Conservation (phyloP, 371 early-diverging fungal species). For the Umbelopsis sp. region DNA sequence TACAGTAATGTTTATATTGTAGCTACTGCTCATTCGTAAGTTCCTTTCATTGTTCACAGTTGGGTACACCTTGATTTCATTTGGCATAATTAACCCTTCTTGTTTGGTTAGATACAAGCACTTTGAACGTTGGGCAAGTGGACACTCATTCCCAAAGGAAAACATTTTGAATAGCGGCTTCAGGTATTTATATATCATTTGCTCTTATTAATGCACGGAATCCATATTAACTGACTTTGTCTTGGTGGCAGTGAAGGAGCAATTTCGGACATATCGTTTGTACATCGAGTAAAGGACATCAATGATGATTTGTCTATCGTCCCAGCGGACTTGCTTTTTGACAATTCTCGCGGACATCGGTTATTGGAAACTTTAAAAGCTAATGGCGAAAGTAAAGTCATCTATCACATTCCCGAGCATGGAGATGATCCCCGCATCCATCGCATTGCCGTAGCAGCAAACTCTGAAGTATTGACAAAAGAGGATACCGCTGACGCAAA, state of each 20-base stretch:
- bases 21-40: conserved; percentile 54
- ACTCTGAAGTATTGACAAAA: background rate
- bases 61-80: background rate
- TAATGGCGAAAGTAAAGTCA: background rate
- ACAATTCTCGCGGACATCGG: conserved; percentile 13
- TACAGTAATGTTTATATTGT: conserved; percentile 40
- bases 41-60: background rate
- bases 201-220: no score
- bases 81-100: background rate
- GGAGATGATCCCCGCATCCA: conserved; percentile 11
- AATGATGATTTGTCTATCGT: conserved; percentile 16
- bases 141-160: conserved; percentile 35
- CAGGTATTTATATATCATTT: conserved; percentile 28
- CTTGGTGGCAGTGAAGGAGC: conserved; percentile 33
- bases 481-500: background rate
- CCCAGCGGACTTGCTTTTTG: conserved; percentile 10
- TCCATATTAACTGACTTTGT: background rate
- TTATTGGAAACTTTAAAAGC: conserved; percentile 11
- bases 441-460: background rate
- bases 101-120: conserved; percentile 40
- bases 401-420: conserved; percentile 14
- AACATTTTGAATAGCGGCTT: conserved; percentile 47
- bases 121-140: conserved; percentile 51
- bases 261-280: conserved; percentile 42
- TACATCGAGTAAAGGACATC: conserved; percentile 40